phyloP scores from a whole-genome alignment of 2,329 filamentous ascomycete species.

The Penicillium sp. region DNA sequence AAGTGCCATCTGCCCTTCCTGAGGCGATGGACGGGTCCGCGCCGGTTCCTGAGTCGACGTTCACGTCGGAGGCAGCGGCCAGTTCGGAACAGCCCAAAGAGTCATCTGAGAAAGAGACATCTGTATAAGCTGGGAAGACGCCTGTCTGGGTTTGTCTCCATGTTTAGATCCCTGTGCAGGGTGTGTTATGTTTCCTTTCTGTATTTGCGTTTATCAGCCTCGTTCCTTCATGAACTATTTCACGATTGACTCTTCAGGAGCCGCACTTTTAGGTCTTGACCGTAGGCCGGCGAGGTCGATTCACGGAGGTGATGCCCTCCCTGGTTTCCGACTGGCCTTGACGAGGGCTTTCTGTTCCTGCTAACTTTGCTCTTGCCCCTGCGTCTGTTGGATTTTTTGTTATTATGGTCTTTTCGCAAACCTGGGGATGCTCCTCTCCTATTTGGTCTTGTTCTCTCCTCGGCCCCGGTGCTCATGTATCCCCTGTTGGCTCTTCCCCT shows the following conservation, averaged over 20 bases:
- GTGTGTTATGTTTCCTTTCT: conserved; percentile 2
- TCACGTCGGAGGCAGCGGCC: conserved; percentile 1
- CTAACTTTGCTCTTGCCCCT: too few relatives aligned
- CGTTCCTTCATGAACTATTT: conserved; percentile 1
- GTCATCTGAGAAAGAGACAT: conserved; percentile 6
- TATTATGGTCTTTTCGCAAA: too few relatives aligned
- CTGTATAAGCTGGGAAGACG: conserved; percentile 1
- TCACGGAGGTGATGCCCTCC: too few relatives aligned
- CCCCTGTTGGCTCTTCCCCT: too few relatives aligned
- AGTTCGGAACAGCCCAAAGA: conserved; percentile 7
- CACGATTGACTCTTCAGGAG: neutral
- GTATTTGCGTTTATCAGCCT: conserved; percentile 5
- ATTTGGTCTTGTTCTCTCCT: too few relatives aligned
- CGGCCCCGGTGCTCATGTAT: too few relatives aligned
- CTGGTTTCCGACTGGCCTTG: too few relatives aligned
- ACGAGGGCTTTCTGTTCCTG: too few relatives aligned
- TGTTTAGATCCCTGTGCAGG: neutral
- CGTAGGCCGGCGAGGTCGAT: neutral
- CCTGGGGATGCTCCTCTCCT: too few relatives aligned
- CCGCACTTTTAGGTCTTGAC: too few relatives aligned
- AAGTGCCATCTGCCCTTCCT: conserved; percentile 16
- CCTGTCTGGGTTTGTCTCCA: neutral
- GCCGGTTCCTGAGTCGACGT: neutral
- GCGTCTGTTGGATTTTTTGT: too few relatives aligned
- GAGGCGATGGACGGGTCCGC: conserved; percentile 6